Evolutionary conservation across 768 basidiomycete species (phyloP), one percentile per base, ranked within the genome.

Genomic region (Suillus subalutaceus): DNA sequence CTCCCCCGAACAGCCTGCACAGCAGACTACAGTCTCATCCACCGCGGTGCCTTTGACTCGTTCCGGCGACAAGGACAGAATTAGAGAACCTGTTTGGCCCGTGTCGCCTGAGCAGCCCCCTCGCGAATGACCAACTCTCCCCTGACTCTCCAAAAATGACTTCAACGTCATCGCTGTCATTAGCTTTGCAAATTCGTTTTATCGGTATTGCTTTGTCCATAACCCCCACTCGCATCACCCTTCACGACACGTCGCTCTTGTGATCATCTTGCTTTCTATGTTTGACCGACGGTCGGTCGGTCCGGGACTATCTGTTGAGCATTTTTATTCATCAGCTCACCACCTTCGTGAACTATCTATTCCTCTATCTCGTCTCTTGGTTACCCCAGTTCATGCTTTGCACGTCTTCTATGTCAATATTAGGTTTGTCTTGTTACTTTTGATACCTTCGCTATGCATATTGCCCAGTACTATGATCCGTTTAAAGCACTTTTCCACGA

Each of bases 301-400:
- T 68, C 56, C 66, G 74, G 77, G 76, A 68, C 65, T 75, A 66
- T 71, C 71, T 71, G 72, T 71, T 69, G 67, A 73, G 65, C 67
- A 52, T 52, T 63, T 63, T 72, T 72, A 66, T 65, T 56, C 63
- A 65, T 67, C 57, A 62, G 44, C 56, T 69, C 74, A 72, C 64
- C 56, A 52, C 70, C 64, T 67, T 73, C 65, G 75, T 65, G 61
- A 69, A 67, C 56, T 76, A 77, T 78, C 73, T 76, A 72, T 78
- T 71, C 18, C 53, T 58, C 61, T 18, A 58, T 62, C 70, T 66
- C 68, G 72, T 66, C 65, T 74, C 66, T 61, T 73, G 77, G 76
- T 73, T 76, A 72, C 76, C 72, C n/a, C 63, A 44, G 62, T 38
- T 26, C 61, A 62, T 30, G 58, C 38, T 73, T 56, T 64, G 68